These are phyloP conservation scores for Nymphaea thermarum DNA, from an alignment of 164 flowering plant species.

Conservation along the genomic window DNA sequence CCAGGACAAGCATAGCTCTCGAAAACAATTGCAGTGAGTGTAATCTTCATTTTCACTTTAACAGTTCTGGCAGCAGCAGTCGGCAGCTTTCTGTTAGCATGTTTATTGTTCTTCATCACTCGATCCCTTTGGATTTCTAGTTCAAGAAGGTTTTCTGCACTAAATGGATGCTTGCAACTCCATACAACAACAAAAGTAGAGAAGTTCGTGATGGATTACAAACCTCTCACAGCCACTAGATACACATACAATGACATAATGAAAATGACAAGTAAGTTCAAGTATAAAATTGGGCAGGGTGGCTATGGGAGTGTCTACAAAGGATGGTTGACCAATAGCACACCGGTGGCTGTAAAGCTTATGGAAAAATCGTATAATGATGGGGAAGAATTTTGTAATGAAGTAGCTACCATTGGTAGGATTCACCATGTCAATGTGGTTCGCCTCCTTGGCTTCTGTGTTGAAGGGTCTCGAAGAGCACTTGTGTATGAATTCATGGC, in stretches of 20 bases:
- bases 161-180: too few relatives aligned
- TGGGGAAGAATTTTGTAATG: conserved; percentile 6
- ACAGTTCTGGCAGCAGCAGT: too few relatives aligned
- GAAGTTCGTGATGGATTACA: conserved; percentile 12
- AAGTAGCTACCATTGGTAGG: conserved; percentile 4
- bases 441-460: conserved; percentile 7
- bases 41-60: too few relatives aligned
- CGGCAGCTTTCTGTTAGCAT: too few relatives aligned
- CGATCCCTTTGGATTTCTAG: too few relatives aligned
- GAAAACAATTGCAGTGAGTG: too few relatives aligned
- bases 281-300: conserved; percentile 31
- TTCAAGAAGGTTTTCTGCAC: too few relatives aligned
- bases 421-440: conserved; percentile 9
- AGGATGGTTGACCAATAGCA: conserved; percentile 25
- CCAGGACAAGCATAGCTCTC: too few relatives aligned
- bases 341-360: conserved; percentile 29
- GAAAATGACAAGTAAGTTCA: conserved; percentile 26
- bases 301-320: conserved; percentile 36
- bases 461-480: neutral
- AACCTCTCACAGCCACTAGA: conserved; percentile 15
- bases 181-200: neutral
- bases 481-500: conserved; percentile 7
- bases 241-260: conserved; percentile 19
- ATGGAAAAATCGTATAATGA: conserved; percentile 11
- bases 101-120: too few relatives aligned